Conservation (phyloP, 805 yeast genomes). For the Metschnikowia orientalis region DNA sequence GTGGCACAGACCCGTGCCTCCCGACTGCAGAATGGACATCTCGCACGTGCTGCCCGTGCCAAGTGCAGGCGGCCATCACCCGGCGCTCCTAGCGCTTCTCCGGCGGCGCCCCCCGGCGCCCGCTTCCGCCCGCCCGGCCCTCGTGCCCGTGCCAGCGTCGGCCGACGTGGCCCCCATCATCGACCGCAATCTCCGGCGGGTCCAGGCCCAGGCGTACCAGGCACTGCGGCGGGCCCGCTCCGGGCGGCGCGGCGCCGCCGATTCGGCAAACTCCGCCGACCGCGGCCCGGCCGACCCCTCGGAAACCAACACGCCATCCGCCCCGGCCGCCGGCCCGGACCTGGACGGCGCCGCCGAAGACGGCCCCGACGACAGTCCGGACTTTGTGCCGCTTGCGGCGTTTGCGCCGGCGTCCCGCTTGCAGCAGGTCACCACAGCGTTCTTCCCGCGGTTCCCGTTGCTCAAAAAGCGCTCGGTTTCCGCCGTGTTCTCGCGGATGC, state of each 20-base stretch:
- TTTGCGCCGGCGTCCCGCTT: conserved; percentile 31
- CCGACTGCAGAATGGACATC: too few species aligned
- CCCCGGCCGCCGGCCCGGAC: background rate
- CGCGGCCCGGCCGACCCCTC: background rate
- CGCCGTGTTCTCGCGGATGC: conserved; percentile 24
- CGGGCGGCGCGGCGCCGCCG: background rate
- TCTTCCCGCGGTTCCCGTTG: conserved; percentile 32
- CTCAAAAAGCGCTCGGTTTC: conserved; percentile 29
- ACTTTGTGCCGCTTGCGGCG: conserved; percentile 23
- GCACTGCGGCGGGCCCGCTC: background rate
- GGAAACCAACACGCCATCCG: background rate
- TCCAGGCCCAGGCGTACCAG: conserved; percentile 4
- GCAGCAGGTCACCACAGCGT: conserved; percentile 33
- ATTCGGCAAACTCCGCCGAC: background rate
- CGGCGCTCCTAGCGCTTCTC: conserved; percentile 9
- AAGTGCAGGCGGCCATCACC: conserved; percentile 8
- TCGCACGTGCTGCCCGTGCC: conserved; percentile 12
- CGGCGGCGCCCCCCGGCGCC: background rate
- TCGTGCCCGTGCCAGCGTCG: conserved; percentile 11
- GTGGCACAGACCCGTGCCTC: too few species aligned
- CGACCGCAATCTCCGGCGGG: conserved; percentile 7
- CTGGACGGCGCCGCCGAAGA: conserved; percentile 9
- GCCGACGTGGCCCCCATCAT: conserved; percentile 10
- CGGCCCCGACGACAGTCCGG: conserved; percentile 16
- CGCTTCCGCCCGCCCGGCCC: conserved; percentile 5